phyloP scores from a whole-genome alignment of 768 basidiomycete genomes.

The Sarcodon sp. region DNA sequence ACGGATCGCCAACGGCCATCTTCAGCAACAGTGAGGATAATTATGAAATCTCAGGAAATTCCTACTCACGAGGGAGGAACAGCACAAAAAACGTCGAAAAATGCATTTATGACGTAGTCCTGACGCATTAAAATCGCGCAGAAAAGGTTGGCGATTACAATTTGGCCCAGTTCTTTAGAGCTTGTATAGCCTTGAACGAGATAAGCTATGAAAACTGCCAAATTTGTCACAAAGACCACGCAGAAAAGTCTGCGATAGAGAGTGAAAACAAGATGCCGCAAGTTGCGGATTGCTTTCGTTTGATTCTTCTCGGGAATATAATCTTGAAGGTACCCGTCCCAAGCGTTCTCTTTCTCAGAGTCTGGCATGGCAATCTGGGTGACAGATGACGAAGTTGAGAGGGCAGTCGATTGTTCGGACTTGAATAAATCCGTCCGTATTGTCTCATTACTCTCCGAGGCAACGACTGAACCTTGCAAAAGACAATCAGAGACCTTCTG shows the following conservation, averaged over 20 bases:
- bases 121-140: slow-evolving; percentile 29
- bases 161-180: slow-evolving; percentile 20
- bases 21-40: slow-evolving; percentile 10
- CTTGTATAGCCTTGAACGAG: slow-evolving; percentile 7
- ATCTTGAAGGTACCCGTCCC: slow-evolving; percentile 42
- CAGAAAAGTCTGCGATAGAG: slow-evolving; percentile 44
- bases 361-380: too few species aligned
- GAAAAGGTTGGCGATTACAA: slow-evolving; percentile 30
- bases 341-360: slow-evolving; percentile 6
- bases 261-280: slow-evolving; percentile 41
- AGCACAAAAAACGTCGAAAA: slow-evolving; percentile 38
- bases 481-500: too few species aligned
- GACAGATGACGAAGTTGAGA: too few species aligned
- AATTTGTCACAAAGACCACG: slow-evolving; percentile 36
- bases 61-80: slow-evolving; percentile 32
- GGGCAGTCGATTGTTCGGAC: too few species aligned
- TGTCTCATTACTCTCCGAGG: too few species aligned
- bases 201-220: slow-evolving; percentile 30
- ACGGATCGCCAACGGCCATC: slow-evolving; percentile 43
- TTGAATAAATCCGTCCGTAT: too few species aligned
- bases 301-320: slow-evolving; percentile 36
- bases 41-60: neutral
- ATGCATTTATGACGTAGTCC: slow-evolving; percentile 46
- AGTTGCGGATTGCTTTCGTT: slow-evolving; percentile 32
- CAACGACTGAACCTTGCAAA: too few species aligned